Percentiles rank a stretch among this genome's conserved stretches.
These are phyloP conservation scores for Colletotrichum sp. DNA, from an alignment of 2,329 filamentous ascomycete genomes.

Conservation along the genomic window DNA sequence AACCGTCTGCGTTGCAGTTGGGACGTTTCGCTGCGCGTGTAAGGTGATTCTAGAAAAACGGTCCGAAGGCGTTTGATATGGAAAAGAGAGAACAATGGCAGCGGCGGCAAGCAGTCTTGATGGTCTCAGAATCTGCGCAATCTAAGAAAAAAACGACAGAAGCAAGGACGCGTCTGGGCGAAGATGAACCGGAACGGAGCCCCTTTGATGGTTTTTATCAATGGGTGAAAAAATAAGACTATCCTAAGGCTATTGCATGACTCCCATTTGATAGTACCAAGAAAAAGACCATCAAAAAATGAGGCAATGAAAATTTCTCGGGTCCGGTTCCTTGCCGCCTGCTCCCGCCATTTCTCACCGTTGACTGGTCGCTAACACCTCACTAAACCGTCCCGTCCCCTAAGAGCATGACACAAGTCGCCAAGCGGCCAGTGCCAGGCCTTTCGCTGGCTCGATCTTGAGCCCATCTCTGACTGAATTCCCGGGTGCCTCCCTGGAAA, in stretches of 20 bases:
- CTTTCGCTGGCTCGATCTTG: neutral
- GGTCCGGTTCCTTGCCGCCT: neutral
- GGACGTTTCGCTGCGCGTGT: neutral
- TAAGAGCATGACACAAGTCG: neutral
- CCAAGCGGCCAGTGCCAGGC: constrained; percentile 1
- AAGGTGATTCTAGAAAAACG: neutral
- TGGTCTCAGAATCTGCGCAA: neutral
- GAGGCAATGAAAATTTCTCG: constrained; percentile 4
- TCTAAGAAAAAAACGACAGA: neutral
- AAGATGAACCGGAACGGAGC: neutral
- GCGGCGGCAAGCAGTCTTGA: neutral
- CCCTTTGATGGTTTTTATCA: neutral
- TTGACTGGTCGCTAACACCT: neutral
- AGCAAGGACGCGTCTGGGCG: neutral
- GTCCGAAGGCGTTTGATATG: neutral
- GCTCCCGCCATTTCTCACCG: neutral
- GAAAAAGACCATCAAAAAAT: neutral
- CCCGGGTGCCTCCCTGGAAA: neutral
- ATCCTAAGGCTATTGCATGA: neutral
- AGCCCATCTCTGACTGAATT: neutral
- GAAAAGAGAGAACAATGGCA: neutral
- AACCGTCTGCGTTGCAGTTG: neutral
- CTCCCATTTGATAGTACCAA: neutral
- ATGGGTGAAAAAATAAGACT: neutral
- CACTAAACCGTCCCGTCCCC: neutral